Evolutionary conservation across 257 asterid species (phyloP), one percentile per base, ranked within the genome.

Genomic region (Datura wrightii): DNA sequence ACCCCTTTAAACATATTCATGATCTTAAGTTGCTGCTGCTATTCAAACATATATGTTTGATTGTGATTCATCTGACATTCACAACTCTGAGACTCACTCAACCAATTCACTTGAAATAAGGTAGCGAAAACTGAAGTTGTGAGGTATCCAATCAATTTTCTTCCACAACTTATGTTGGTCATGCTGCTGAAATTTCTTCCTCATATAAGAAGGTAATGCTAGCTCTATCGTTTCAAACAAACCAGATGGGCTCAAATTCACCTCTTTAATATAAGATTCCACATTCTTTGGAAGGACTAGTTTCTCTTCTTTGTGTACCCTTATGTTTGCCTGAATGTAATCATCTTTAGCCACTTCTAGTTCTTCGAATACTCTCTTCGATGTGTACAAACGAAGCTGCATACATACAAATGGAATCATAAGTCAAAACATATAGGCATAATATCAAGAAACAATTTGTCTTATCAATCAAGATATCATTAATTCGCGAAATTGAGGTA

Each of bases 321-420:
- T 93, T 65, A 87, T 56, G 83, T 87, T 93, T 86, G 90, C 90
- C 69, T 91, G 96, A 65, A 96, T 87, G 89, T 94, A 93, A 87
- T 96, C 98, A 86, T 96, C 99, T 90, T 94, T 96, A 10, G 97
- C 98, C 83, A 93, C 90, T 87, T 96, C 99, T 7, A 96, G 93
- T 76, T 94, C 98, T 78, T 96, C 92, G 79, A 88, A 92, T 55
- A 94, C 93, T 81, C 85, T 90, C 85, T 92, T 93, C 1, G 97
- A 83, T 34, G 97, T 92, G 82, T 91, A 96, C 62, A 92, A 41
- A 10, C 99, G 98, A 79, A 94, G 93, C 98, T 96, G 91, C 74
- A 78, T 2, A 41, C 41, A 0, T 48, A 48, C 42, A 48, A 54
- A 67, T 37, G 78, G 24, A 60, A 82, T 48, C n/a, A 37, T 39